Evolutionary conservation across 306 rosid genomes (phyloP).

Genomic region (Myrica gale): DNA sequence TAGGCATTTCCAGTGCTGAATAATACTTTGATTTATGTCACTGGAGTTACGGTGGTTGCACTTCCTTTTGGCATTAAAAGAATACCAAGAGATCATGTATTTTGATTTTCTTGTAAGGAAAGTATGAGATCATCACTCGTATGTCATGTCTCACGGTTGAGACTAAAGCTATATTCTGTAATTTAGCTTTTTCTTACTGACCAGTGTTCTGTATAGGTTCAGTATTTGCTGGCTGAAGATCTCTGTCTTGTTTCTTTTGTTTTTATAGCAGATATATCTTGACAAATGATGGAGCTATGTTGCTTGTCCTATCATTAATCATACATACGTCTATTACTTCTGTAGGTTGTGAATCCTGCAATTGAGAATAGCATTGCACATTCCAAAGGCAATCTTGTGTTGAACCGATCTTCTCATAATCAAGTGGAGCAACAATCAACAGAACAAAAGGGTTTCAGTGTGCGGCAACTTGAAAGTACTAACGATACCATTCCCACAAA

Average conservation of each 20-base stretch:
- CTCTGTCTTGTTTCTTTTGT: not conserved
- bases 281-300: not conserved
- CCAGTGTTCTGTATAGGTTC: not conserved
- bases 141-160: not conserved
- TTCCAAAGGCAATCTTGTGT: conserved; percentile 41
- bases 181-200: not conserved
- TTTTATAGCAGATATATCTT: not conserved
- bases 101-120: not conserved
- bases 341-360: conserved; percentile 59
- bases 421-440: conserved; percentile 43
- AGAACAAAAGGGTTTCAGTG: conserved; percentile 41
- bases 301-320: conserved; percentile 12
- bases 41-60: not conserved
- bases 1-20: not conserved
- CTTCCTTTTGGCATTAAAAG: not conserved
- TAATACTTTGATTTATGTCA: conserved; percentile 3
- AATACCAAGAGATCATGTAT: not conserved
- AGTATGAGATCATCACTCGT: not conserved
- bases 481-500: conserved; percentile 43
- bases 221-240: not conserved
- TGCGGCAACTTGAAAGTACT: conserved; percentile 41
- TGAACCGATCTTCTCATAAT: conserved; percentile 41
- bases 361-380: conserved; percentile 35
- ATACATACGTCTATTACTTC: conserved; percentile 29
- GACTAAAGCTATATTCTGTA: not conserved